phyloP scores from a whole-genome alignment of 129 eudicot species.

The Centrapalus pauciflorus region DNA sequence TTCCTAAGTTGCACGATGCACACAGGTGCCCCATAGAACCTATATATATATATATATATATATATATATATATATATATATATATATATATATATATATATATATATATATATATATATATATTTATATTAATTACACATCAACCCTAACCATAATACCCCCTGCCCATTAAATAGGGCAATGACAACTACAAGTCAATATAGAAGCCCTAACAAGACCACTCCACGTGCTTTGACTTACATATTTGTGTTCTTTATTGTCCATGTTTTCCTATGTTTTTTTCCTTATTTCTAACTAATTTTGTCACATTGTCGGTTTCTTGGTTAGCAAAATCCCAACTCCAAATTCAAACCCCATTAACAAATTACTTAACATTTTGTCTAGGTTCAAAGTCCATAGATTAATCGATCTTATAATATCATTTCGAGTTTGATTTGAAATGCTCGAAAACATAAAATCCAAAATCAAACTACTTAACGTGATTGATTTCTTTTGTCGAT shows the following conservation, averaged over 20 bases:
- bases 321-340: constrained; percentile 15
- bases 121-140: no score
- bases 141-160: no score
- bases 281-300: constrained; percentile 2
- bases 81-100: no score
- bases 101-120: no score
- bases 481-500: background rate
- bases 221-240: constrained; percentile 23
- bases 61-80: no score
- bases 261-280: background rate
- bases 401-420: background rate
- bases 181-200: constrained; percentile 21
- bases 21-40: no score
- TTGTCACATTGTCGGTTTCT: constrained; percentile 25
- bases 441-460: background rate
- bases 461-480: background rate
- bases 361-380: background rate
- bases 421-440: background rate
- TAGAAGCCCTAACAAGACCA: constrained; percentile 5
- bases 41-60: no score
- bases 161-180: background rate
- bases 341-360: background rate
- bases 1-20: no score
- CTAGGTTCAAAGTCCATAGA: background rate
- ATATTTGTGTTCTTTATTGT: background rate